Conservation (phyloP, 2,329 filamentous ascomycete species). For the Aspergillus nomiae region DNA sequence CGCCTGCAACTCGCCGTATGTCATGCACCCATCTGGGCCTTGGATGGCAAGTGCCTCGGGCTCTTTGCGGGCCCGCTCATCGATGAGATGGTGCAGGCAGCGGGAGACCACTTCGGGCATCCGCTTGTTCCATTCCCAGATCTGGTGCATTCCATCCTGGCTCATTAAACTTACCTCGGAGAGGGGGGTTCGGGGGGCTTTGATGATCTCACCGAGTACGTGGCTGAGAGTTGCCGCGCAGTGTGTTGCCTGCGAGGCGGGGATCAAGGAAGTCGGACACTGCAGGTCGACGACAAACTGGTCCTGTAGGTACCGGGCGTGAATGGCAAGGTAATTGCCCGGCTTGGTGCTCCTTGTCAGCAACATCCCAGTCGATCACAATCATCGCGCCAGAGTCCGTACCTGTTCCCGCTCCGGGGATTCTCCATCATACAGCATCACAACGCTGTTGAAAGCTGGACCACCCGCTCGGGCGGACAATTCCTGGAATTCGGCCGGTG, state of each 20-base stretch:
- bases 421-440: not conserved
- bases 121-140: not conserved
- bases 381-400: not conserved
- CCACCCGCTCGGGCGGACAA: not conserved
- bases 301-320: not conserved
- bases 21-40: constrained; percentile 20
- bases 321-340: not conserved
- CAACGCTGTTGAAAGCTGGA: not conserved
- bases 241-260: not conserved
- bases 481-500: not conserved
- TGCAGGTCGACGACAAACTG: not conserved
- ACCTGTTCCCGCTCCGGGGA: not conserved
- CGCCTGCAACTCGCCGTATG: constrained; percentile 29
- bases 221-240: not conserved
- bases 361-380: not conserved
- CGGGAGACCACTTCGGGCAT: not conserved
- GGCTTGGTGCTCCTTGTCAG: not conserved
- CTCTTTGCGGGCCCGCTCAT: not conserved
- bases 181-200: not conserved
- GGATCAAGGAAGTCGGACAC: not conserved
- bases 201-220: not conserved
- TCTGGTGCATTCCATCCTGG: not conserved
- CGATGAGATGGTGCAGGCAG: not conserved
- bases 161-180: not conserved
- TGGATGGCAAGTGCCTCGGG: not conserved